Conservation (phyloP, 768 basidiomycete species). For the Exsudoporus frostii region DNA sequence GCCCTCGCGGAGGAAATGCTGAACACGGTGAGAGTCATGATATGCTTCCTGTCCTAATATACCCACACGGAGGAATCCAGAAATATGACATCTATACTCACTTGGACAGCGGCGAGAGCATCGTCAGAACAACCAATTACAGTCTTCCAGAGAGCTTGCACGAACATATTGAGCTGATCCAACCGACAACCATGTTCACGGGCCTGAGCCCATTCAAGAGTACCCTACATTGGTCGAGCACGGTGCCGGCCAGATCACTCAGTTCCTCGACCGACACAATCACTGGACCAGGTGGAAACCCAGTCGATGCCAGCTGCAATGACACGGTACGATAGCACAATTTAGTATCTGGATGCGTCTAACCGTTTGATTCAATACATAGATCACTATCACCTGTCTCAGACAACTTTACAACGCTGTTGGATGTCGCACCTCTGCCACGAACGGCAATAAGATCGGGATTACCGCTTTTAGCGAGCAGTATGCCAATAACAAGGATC, state of each 20-base stretch:
- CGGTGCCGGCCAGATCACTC: background rate
- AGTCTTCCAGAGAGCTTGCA: slow-evolving; percentile 59
- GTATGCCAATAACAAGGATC: slow-evolving; percentile 52
- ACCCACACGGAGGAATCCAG: slow-evolving; percentile 29
- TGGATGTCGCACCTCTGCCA: slow-evolving; percentile 42
- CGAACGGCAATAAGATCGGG: slow-evolving; percentile 48
- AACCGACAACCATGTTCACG: slow-evolving; percentile 70
- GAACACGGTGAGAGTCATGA: slow-evolving; percentile 47
- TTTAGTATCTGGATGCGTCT: background rate
- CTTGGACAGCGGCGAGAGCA: slow-evolving; percentile 44
- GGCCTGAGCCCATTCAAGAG: slow-evolving; percentile 43
- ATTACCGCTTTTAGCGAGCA: slow-evolving; percentile 54
- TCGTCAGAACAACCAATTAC: slow-evolving; percentile 68
- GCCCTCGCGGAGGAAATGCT: slow-evolving; percentile 65
- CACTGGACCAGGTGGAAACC: slow-evolving; percentile 33
- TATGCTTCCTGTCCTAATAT: background rate
- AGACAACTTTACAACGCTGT: slow-evolving; percentile 54
- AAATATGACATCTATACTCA: slow-evolving; percentile 65
- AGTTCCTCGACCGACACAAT: slow-evolving; percentile 12
- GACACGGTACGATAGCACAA: slow-evolving; percentile 18
- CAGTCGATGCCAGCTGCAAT: slow-evolving; percentile 49
- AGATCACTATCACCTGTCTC: slow-evolving; percentile 52
- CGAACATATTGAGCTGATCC: slow-evolving; percentile 61
- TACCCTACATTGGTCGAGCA: slow-evolving; percentile 35
- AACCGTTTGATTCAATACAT: background rate